Percentiles rank a stretch among this genome's conserved stretches.
Conservation (phyloP, 805 yeast genomes). For the Ogataea saltuana region DNA sequence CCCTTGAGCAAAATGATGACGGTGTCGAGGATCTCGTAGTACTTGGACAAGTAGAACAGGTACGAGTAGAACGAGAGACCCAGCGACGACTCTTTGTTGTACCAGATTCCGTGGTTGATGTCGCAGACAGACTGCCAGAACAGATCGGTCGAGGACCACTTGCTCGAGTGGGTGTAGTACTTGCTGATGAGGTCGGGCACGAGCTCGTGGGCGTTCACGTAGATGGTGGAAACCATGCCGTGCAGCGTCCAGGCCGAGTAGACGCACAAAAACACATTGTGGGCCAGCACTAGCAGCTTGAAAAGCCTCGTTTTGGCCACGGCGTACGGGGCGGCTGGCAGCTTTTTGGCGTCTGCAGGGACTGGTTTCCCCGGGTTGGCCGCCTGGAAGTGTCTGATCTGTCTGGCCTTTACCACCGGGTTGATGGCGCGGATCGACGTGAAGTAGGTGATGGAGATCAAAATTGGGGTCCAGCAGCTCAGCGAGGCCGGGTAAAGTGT, state of each 20-base stretch:
- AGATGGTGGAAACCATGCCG: constrained; percentile 60
- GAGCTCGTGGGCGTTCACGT: constrained; percentile 38
- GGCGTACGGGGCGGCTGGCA: constrained; percentile 55
- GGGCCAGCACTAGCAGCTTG: constrained; percentile 56
- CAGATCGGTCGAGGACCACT: constrained; percentile 36
- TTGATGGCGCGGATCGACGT: constrained; percentile 56
- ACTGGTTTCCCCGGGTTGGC: constrained; percentile 30
- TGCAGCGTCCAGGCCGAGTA: constrained; percentile 71
- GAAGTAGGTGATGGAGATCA: constrained; percentile 60
- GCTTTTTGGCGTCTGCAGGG: constrained; percentile 33
- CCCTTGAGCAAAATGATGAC: constrained; percentile 67
- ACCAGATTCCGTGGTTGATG: constrained; percentile 59
- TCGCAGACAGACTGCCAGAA: constrained; percentile 67
- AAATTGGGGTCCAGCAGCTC: constrained; percentile 53
- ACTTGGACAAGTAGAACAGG: constrained; percentile 69
- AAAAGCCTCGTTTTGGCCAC: constrained; percentile 48
- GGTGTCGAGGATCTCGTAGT: constrained; percentile 72
- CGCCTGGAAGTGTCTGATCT: constrained; percentile 36
- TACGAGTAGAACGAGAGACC: constrained; percentile 61
- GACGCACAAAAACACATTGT: constrained; percentile 60
- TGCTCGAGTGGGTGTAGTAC: constrained; percentile 16
- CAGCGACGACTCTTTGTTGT: constrained; percentile 27
- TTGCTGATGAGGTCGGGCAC: constrained; percentile 33
- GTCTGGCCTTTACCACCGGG: constrained; percentile 47
- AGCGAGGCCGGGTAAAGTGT: constrained; percentile 43